Percentiles rank a stretch among this genome's conserved stretches.
Conservation (phyloP, 2,329 filamentous ascomycete species). For the Setomelanomma holmii region DNA sequence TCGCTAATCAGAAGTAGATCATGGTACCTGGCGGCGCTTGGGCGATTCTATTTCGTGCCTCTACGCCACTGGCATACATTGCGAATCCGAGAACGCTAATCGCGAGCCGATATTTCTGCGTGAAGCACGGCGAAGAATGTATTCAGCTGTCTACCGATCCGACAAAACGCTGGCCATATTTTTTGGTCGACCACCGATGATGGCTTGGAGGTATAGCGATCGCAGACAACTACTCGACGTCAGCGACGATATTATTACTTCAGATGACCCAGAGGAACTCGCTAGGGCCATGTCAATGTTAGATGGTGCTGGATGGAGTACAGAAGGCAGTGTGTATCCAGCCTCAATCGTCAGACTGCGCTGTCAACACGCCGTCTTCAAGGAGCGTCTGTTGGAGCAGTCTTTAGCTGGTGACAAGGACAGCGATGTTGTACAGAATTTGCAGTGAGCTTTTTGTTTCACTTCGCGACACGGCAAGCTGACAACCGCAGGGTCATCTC, state of each 20-base stretch:
- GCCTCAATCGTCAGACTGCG: slow-evolving; percentile 38
- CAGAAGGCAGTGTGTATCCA: slow-evolving; percentile 32
- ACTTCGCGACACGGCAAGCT: background rate
- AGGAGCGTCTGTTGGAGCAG: slow-evolving; percentile 42
- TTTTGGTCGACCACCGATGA: slow-evolving; percentile 46
- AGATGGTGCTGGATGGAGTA: slow-evolving; percentile 42
- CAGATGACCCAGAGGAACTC: slow-evolving; percentile 32
- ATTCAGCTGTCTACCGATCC: slow-evolving; percentile 37
- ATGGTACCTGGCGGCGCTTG: slow-evolving; percentile 44
- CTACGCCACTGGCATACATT: slow-evolving; percentile 34
- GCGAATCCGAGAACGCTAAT: slow-evolving; percentile 32
- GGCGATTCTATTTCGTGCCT: slow-evolving; percentile 26
- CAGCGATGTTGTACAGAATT: slow-evolving; percentile 34
- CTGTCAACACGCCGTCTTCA: slow-evolving; percentile 34
- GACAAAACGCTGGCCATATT: slow-evolving; percentile 46
- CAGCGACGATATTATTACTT: slow-evolving; percentile 33
- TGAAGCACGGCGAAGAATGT: slow-evolving; percentile 39
- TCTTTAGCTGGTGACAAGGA: slow-evolving; percentile 42
- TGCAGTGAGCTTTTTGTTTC: slow-evolving; percentile 25
- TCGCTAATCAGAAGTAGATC: slow-evolving; percentile 29
- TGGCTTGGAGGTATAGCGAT: slow-evolving; percentile 43
- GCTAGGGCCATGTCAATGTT: slow-evolving; percentile 36
- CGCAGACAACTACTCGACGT: slow-evolving; percentile 41
- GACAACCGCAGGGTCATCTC: slow-evolving; percentile 32
- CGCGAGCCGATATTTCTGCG: slow-evolving; percentile 40